phyloP scores from a whole-genome alignment of 2,329 filamentous ascomycete species.

The Epicoccum sorghinum region DNA sequence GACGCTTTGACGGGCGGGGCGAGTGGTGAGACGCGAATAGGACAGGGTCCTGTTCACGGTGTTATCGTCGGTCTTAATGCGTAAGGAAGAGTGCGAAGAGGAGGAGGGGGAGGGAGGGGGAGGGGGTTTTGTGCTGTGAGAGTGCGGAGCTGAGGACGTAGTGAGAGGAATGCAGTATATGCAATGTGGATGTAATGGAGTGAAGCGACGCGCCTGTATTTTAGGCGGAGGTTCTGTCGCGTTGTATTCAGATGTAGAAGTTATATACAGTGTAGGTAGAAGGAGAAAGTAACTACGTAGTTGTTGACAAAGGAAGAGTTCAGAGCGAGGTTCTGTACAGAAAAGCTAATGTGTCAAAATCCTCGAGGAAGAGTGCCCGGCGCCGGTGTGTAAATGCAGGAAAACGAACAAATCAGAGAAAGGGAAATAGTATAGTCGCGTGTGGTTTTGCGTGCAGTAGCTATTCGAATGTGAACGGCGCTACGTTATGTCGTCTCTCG shows the following conservation, averaged over 20 bases:
- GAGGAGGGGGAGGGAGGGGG: background rate
- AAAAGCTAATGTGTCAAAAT: background rate
- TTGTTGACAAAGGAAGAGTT: background rate
- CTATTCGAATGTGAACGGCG: background rate
- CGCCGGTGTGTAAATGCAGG: slow-evolving; percentile 10
- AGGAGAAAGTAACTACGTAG: background rate
- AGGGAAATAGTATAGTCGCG: background rate
- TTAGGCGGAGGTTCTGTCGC: too few species aligned
- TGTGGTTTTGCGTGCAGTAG: background rate
- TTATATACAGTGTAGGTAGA: slow-evolving; percentile 5
- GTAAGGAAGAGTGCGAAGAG: too few species aligned
- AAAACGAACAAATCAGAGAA: background rate
- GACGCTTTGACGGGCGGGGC: background rate
- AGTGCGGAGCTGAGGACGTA: too few species aligned
- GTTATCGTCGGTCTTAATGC: too few species aligned
- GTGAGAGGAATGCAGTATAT: too few species aligned
- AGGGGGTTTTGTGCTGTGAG: background rate
- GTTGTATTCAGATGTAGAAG: background rate
- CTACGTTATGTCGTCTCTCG: slow-evolving; percentile 9
- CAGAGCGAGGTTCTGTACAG: background rate
- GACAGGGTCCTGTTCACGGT: too few species aligned
- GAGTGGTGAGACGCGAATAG: too few species aligned
- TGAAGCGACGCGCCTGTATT: background rate
- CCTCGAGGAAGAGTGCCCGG: background rate
- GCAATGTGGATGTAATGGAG: background rate